Conservation (phyloP, 352 stramenopile genomes). For the Globisporangium alternatum region DNA sequence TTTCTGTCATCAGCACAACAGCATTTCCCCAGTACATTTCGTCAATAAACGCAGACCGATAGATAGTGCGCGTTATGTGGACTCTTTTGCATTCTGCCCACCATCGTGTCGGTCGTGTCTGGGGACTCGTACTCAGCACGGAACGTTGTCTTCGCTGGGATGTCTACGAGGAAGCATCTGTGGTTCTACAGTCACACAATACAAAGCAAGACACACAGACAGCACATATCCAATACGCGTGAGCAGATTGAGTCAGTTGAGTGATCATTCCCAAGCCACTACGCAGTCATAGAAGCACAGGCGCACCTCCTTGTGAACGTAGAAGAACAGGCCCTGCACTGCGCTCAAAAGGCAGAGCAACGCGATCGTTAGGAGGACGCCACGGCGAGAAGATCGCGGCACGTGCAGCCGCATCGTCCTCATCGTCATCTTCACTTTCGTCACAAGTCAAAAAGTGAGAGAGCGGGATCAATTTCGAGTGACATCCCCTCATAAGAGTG, state of each 20-base stretch:
- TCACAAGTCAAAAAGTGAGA: constrained; percentile 6
- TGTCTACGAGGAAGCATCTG: constrained; percentile 77
- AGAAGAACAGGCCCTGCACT: constrained; percentile 55
- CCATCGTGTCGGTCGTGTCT: constrained; percentile 78
- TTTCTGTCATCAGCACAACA: constrained; percentile 33
- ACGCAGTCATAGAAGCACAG: not conserved
- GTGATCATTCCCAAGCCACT: not conserved
- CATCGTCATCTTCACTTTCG: not conserved
- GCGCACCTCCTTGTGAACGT: constrained; percentile 50
- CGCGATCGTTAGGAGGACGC: constrained; percentile 21
- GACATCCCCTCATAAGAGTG: not conserved
- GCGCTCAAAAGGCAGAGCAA: constrained; percentile 22
- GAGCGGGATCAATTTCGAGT: not conserved
- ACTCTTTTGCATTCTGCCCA: constrained; percentile 7
- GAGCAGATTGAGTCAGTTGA: not conserved
- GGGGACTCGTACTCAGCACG: constrained; percentile 82
- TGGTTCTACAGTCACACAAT: not conserved
- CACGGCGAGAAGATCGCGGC: not conserved
- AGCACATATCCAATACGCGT: constrained; percentile 1
- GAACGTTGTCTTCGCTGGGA: constrained; percentile 73
- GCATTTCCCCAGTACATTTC: not conserved
- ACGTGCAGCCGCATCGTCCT: not conserved
- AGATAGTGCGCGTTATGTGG: too few species aligned
- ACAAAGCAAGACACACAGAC: not conserved
- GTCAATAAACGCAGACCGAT: not conserved